phyloP scores from a whole-genome alignment of 164 flowering plant species.

The Aristolochia contorta region DNA sequence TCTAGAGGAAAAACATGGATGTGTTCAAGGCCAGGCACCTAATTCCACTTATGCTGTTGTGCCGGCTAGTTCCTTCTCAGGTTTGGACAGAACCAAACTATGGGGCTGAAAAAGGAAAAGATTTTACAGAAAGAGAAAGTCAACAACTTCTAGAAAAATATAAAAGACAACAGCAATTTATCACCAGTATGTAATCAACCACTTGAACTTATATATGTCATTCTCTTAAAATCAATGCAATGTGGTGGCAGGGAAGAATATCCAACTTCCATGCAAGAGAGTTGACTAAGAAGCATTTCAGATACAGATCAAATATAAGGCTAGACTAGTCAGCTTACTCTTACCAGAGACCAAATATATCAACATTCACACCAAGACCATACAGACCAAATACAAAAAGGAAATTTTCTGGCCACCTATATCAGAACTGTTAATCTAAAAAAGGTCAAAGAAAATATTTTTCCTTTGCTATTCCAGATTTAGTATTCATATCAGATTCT shows the following conservation, averaged over 20 bases:
- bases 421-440: not conserved
- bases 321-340: no score
- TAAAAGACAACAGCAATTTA: not conserved
- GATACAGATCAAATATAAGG: no score
- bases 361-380: not conserved
- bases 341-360: no score
- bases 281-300: no score
- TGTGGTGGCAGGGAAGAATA: not conserved
- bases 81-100: conserved; percentile 19
- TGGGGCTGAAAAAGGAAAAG: conserved; percentile 30
- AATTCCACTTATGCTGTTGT: conserved; percentile 11
- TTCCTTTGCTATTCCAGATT: not conserved
- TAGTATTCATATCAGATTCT: conserved; percentile 5
- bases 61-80: conserved; percentile 14
- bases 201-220: no score
- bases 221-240: not conserved
- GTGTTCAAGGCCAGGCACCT: not conserved
- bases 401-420: not conserved
- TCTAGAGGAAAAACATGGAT: not conserved
- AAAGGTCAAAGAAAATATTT: not conserved
- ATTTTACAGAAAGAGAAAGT: not conserved
- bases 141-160: not conserved
- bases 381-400: not conserved
- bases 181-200: not conserved
- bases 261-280: no score